Base-by-base conservation (phyloP, 1,284 basidiomycete genomes). In the Pascua sp. region DNA sequence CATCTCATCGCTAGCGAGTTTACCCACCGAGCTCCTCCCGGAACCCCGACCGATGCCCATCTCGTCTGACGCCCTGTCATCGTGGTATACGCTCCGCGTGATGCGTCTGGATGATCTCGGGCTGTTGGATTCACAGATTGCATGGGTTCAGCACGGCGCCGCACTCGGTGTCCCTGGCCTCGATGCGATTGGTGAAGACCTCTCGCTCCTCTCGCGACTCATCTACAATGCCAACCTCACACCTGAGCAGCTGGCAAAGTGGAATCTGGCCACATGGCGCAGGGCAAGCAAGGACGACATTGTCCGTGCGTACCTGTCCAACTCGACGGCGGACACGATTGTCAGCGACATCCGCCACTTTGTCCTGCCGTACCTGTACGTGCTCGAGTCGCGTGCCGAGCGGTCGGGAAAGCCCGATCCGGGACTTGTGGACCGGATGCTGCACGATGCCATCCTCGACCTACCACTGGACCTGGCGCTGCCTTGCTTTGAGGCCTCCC, bases 341-440 rank as follows among this genome's bases (percentile, higher is more conserved):
- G 82, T 86, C 1, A 75, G 75, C 47, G 86, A 92, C 65, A 86
- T 96, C 51, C 80, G 82, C 24, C 82, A 81, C 37, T 85, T 95
- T 36, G 89, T 92, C 54, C 81, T 92, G 76, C 93, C 93, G 1
- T 97, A 94, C 71, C 83, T 96, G 1, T 93, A 88, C 65, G 90
- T 95, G 17, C 80, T 95, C 17, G 91, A 95, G 75, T 84, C 89
- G 15, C 86, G 88, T 32, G 84, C 86, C 49, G 92, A 95, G 73
- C 86, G 92, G 38, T 78, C 82, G 24, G 89, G 90, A 13, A 74
- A 77, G 8, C 83, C 89, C 0, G 87, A 91, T 69, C 80, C 86
- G 5, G 73, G 73, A 5, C 78, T 92, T 24, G 63, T 76, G 41
- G 65, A 72, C 42, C 61, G 66, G 46, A 77, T 90, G 8, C 81